Evolutionary conservation across 164 flowering plant species (phyloP).

Genomic region (Akebia trifoliata): DNA sequence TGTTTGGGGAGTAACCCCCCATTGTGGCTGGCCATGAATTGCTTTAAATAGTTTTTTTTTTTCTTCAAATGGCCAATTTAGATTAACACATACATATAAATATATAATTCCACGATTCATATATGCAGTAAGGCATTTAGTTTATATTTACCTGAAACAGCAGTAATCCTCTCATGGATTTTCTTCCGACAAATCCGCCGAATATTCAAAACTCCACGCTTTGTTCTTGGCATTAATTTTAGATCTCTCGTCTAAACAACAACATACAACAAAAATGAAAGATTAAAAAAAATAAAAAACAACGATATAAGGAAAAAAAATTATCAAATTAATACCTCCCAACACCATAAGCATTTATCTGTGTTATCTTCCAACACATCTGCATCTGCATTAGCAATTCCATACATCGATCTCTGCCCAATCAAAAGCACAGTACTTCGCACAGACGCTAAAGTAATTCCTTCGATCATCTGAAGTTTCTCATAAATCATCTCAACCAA

Average conservation of each 20-base stretch:
- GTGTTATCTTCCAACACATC: constrained; percentile 80
- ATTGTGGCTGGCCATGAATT: too few species aligned
- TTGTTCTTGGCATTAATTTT: constrained; percentile 53
- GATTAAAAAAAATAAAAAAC: not conserved
- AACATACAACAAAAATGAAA: not conserved
- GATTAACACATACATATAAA: too few species aligned
- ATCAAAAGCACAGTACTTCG: constrained; percentile 48
- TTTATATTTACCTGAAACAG: constrained; percentile 53
- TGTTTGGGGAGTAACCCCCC: too few species aligned
- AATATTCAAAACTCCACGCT: constrained; percentile 41
- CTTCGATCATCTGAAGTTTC: constrained; percentile 37
- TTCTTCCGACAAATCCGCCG: constrained; percentile 70
- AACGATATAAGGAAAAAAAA: not conserved
- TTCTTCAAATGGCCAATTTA: too few species aligned
- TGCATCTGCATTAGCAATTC: constrained; percentile 59
- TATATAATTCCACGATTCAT: too few species aligned
- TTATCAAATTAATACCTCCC: constrained; percentile 63
- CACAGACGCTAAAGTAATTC: constrained; percentile 45
- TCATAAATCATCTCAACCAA: constrained; percentile 55
- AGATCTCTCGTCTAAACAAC: constrained; percentile 63
- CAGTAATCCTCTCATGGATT: constrained; percentile 75
- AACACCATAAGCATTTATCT: constrained; percentile 74
- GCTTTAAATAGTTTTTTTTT: too few species aligned
- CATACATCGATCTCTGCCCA: constrained; percentile 72
- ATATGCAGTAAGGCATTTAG: not conserved